Conservation (phyloP, 73 alveolate genomes). For the Tetrahymena malaccensis region DNA sequence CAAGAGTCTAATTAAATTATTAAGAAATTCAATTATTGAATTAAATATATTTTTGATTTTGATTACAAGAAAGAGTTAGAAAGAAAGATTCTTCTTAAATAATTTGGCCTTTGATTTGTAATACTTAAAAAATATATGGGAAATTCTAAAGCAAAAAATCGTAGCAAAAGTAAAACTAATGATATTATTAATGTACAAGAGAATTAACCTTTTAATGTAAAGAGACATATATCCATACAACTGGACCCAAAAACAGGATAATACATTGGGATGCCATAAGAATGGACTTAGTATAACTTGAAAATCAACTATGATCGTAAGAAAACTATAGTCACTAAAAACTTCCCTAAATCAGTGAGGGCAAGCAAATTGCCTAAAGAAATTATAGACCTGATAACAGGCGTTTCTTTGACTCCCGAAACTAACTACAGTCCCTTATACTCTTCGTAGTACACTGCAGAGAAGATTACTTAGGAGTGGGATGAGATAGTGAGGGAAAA, state of each 20-base stretch:
- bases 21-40: too few relatives aligned
- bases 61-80: not conserved
- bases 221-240: not conserved
- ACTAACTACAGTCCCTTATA: not conserved
- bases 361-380: conserved; percentile 4
- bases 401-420: not conserved
- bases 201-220: conserved; percentile 1
- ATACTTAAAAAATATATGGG: not conserved
- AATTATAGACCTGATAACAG: not conserved
- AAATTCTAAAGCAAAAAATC: not conserved
- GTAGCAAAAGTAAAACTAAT: not conserved
- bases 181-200: not conserved
- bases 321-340: not conserved
- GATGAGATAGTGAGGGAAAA: not conserved
- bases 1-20: not conserved
- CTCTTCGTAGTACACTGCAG: not conserved
- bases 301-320: conserved; percentile 2
- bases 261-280: conserved; percentile 25
- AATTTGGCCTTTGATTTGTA: not conserved
- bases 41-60: not conserved
- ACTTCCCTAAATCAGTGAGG: conserved; percentile 9
- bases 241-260: conserved; percentile 27
- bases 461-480: not conserved
- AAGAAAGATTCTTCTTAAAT: not conserved
- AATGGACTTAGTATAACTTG: conserved; percentile 14